Conservation (phyloP, 108 stramenopile genomes). For the Stephanodiscus triporus region DNA sequence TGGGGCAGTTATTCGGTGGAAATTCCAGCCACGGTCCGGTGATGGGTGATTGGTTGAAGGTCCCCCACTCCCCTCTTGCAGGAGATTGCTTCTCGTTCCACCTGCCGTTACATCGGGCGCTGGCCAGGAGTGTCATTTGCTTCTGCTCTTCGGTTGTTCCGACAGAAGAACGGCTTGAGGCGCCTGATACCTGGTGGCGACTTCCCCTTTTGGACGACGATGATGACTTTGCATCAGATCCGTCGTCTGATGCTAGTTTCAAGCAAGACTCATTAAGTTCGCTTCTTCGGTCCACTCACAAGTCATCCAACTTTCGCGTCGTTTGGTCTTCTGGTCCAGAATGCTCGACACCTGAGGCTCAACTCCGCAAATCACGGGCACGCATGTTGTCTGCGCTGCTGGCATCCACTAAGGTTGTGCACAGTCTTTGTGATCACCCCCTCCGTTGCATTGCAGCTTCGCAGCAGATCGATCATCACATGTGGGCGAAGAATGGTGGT, state of each 20-base stretch:
- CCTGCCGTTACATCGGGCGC: constrained; percentile 82
- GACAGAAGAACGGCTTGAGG: constrained; percentile 49
- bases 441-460: constrained; percentile 85
- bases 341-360: constrained; percentile 77
- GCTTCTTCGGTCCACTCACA: constrained; percentile 68
- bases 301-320: constrained; percentile 84
- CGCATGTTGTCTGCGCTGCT: constrained; percentile 73
- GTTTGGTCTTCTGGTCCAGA: constrained; percentile 90
- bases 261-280: constrained; percentile 72
- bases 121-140: constrained; percentile 76
- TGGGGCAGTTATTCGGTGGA: constrained; percentile 9
- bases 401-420: constrained; percentile 87
- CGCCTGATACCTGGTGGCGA: constrained; percentile 81
- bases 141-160: constrained; percentile 78
- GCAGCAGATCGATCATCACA: constrained; percentile 85
- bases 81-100: constrained; percentile 89
- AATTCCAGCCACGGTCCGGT: constrained; percentile 61
- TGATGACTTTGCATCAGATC: constrained; percentile 42
- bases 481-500: constrained; percentile 89
- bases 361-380: constrained; percentile 69
- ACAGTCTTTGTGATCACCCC: constrained; percentile 86
- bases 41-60: constrained; percentile 88
- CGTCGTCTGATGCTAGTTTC: constrained; percentile 26
- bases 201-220: constrained; percentile 79
- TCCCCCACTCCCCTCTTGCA: constrained; percentile 85